These are phyloP conservation scores for Pistacia integerrima DNA, from an alignment of 345 rosid species.

Conservation along the genomic window DNA sequence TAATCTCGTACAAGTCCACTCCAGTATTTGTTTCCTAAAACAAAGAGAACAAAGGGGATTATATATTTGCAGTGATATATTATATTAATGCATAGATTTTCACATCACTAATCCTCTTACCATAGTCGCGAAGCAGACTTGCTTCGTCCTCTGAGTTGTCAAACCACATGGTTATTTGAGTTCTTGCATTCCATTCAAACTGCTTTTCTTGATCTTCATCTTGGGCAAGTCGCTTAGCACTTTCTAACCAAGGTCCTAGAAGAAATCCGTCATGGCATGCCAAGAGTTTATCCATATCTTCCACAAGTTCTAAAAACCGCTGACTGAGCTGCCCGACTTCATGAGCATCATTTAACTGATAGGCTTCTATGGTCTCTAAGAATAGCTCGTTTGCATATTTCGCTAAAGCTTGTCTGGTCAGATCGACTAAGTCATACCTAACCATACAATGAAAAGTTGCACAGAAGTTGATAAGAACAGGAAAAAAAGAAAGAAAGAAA, in stretches of 20 bases:
- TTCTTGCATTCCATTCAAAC: constrained; percentile 82
- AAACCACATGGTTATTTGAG: constrained; percentile 81
- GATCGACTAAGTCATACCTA: constrained; percentile 69
- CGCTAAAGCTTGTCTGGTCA: constrained; percentile 71
- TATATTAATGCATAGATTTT: neutral
- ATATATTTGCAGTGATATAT: neutral
- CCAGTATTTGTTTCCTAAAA: constrained; percentile 71
- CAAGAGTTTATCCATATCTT: constrained; percentile 59
- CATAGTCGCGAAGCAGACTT: constrained; percentile 72
- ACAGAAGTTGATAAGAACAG: neutral
- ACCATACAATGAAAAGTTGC: constrained; percentile 10
- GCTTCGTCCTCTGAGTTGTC: constrained; percentile 69
- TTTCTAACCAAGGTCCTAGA: constrained; percentile 76
- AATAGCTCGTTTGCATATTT: constrained; percentile 66
- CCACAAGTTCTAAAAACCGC: constrained; percentile 58
- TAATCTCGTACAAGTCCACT: constrained; percentile 65
- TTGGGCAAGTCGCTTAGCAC: constrained; percentile 61
- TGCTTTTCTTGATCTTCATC: constrained; percentile 48
- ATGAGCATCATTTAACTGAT: constrained; percentile 36
- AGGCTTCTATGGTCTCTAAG: constrained; percentile 49
- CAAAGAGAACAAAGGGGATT: neutral
- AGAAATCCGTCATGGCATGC: constrained; percentile 66
- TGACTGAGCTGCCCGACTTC: constrained; percentile 38
- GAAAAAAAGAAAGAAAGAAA: too few species aligned
- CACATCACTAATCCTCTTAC: constrained; percentile 25